A percentile compares a stretch with the other conserved stretches of the same genome.
Evolutionary conservation across 1,284 basidiomycete species (phyloP).

Genomic region (Papiliotrema fonsecae): DNA sequence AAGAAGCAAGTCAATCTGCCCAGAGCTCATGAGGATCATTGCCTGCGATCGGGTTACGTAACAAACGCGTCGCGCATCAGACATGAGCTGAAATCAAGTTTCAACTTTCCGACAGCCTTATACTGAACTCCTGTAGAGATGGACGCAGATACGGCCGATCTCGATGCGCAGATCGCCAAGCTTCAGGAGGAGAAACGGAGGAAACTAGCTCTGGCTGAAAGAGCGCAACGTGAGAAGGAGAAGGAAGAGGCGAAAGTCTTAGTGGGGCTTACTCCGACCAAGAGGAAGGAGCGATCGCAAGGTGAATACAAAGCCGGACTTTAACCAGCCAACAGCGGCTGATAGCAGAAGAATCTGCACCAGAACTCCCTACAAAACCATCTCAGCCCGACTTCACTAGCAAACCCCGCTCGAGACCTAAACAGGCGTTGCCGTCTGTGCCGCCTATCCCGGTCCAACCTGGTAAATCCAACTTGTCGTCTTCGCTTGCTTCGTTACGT

Average conservation of each 20-base stretch:
- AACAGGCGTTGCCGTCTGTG: conserved; percentile 3
- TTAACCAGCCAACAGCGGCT: neutral
- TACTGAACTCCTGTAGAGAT: too few species aligned
- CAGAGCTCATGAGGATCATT: neutral
- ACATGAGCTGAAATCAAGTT: too few species aligned
- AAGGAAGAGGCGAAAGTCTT: conserved; percentile 28
- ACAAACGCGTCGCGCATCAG: neutral
- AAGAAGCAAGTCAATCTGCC: neutral
- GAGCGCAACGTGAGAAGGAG: conserved; percentile 10
- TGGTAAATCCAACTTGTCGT: conserved; percentile 3
- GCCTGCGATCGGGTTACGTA: neutral
- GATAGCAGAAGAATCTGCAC: neutral
- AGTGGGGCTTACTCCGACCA: conserved; percentile 33
- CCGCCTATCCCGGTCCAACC: conserved; percentile 1
- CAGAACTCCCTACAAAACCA: conserved; percentile 2
- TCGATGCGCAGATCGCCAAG: conserved; percentile 38
- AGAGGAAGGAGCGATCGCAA: conserved; percentile 2
- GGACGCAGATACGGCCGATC: conserved; percentile 21
- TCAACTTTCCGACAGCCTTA: neutral
- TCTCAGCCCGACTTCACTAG: conserved; percentile 15
- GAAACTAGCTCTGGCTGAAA: conserved; percentile 17
- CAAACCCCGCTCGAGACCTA: neutral
- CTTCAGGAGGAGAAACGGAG: conserved; percentile 20
- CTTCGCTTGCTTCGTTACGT: conserved; percentile 15
- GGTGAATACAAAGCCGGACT: neutral